Conservation (phyloP, 768 basidiomycete species). For the Tricholoma bakamatsutake region DNA sequence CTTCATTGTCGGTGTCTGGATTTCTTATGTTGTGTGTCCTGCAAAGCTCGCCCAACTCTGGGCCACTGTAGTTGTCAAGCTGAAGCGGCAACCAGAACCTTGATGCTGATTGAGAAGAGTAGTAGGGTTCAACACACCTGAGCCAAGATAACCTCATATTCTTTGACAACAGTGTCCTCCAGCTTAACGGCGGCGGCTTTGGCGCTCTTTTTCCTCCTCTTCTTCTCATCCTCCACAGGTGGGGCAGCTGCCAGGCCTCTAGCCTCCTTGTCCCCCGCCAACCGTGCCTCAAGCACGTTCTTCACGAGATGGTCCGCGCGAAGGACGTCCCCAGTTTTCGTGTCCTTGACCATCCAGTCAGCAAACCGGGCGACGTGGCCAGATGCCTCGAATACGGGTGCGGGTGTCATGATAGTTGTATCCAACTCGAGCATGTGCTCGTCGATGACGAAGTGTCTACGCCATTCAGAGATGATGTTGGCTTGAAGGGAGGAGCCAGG, state of each 20-base stretch:
- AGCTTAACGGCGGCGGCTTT: slow-evolving; percentile 69
- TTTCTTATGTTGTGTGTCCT: slow-evolving; percentile 74
- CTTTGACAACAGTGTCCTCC: slow-evolving; percentile 62
- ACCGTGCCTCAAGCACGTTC: slow-evolving; percentile 81
- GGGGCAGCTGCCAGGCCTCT: slow-evolving; percentile 65
- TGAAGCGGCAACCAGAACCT: slow-evolving; percentile 20
- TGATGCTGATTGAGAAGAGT: background rate
- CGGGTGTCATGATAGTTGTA: slow-evolving; percentile 96
- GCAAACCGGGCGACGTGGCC: slow-evolving; percentile 98
- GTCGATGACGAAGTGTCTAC: slow-evolving; percentile 96
- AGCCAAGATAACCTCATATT: slow-evolving; percentile 83
- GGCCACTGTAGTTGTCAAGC: slow-evolving; percentile 93
- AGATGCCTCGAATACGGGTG: slow-evolving; percentile 91
- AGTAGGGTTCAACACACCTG: slow-evolving; percentile 49
- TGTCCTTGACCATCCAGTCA: slow-evolving; percentile 99
- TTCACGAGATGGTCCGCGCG: slow-evolving; percentile 96
- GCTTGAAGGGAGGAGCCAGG: slow-evolving; percentile 94
- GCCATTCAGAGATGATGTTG: slow-evolving; percentile 95
- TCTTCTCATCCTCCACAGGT: slow-evolving; percentile 53
- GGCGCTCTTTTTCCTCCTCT: slow-evolving; percentile 73
- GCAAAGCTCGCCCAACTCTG: slow-evolving; percentile 85
- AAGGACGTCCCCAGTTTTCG: slow-evolving; percentile 91
- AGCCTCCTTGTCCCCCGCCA: slow-evolving; percentile 89
- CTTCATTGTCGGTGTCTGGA: slow-evolving; percentile 89
- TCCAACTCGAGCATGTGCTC: slow-evolving; percentile 99